Conservation (phyloP, 1,284 basidiomycete species). For the Cutaneotrichosporon daszewskae region DNA sequence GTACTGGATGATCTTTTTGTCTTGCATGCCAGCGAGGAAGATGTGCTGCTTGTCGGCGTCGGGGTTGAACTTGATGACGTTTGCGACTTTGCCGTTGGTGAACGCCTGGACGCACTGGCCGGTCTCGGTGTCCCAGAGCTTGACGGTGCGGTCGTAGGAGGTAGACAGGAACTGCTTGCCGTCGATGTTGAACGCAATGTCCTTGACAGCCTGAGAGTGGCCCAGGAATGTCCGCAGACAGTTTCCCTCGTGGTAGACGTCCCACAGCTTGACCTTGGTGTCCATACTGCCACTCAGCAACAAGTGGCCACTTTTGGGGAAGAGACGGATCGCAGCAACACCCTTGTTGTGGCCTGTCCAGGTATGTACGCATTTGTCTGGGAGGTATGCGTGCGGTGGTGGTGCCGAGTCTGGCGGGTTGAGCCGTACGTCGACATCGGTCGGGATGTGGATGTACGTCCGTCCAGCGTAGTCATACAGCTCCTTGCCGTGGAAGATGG, state of each 20-base stretch:
- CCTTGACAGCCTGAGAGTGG: constrained; percentile 93
- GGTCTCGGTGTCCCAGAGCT: constrained; percentile 99
- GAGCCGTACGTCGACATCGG: constrained; percentile 59
- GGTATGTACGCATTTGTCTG: constrained; percentile 88
- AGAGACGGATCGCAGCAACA: constrained; percentile 84
- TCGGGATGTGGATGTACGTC: constrained; percentile 94
- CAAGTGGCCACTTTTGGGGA: constrained; percentile 89
- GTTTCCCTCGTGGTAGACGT: constrained; percentile 93
- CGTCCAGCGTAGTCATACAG: constrained; percentile 96
- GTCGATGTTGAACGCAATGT: constrained; percentile 89
- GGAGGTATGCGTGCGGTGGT: constrained; percentile 85
- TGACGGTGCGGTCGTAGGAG: constrained; percentile 93
- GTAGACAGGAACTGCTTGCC: constrained; percentile 87
- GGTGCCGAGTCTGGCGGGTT: constrained; percentile 64
- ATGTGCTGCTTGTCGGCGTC: constrained; percentile 93
- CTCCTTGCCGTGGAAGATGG: constrained; percentile 94
- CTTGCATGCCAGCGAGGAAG: constrained; percentile 96
- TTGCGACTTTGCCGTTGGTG: constrained; percentile 92
- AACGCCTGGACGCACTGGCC: constrained; percentile 89
- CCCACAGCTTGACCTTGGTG: constrained; percentile 99
- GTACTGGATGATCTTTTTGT: constrained; percentile 98
- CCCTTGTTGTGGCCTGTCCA: constrained; percentile 98
- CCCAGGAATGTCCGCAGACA: constrained; percentile 96
- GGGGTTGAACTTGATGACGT: constrained; percentile 91
- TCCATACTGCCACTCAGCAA: constrained; percentile 95